Conservation (phyloP, 805 yeast species). For the Metschnikowia orientalis region DNA sequence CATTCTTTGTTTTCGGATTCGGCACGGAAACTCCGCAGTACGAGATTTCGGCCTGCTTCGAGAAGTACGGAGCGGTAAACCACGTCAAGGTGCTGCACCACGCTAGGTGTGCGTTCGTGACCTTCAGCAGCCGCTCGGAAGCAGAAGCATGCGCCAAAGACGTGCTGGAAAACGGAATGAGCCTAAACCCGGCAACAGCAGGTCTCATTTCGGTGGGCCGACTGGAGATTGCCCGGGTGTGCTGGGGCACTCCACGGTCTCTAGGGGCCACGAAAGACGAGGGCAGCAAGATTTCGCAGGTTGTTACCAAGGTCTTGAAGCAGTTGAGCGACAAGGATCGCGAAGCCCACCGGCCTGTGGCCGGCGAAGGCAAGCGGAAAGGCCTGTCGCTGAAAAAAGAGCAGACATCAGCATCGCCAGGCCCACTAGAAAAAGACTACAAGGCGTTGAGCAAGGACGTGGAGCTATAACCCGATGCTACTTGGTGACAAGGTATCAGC, state of each 20-base stretch:
- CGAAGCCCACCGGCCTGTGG: slow-evolving; percentile 2
- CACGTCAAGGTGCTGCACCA: slow-evolving; percentile 49
- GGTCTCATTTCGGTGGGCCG: slow-evolving; percentile 31
- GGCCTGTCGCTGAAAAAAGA: slow-evolving; percentile 1
- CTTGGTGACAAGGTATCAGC: too few relatives aligned
- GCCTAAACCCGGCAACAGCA: slow-evolving; percentile 25
- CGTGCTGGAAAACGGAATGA: slow-evolving; percentile 24
- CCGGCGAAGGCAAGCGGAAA: slow-evolving; percentile 1
- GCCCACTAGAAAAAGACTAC: slow-evolving; percentile 8
- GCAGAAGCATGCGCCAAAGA: slow-evolving; percentile 45
- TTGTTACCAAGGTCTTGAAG: slow-evolving; percentile 50
- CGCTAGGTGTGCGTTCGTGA: slow-evolving; percentile 61
- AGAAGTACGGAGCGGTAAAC: slow-evolving; percentile 43
- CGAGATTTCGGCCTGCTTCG: slow-evolving; percentile 48
- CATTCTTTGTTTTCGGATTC: slow-evolving; percentile 75
- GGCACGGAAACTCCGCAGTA: slow-evolving; percentile 64
- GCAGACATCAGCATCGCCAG: too few relatives aligned
- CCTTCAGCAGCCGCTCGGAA: slow-evolving; percentile 43
- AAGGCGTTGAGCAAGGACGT: slow-evolving; percentile 13
- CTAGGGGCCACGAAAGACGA: slow-evolving; percentile 43
- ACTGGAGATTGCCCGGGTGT: slow-evolving; percentile 45
- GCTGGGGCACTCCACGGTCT: slow-evolving; percentile 50
- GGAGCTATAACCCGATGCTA: slow-evolving; percentile 8
- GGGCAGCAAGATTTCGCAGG: slow-evolving; percentile 43
- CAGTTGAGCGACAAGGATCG: slow-evolving; percentile 45